Conservation (phyloP, 192 early-diverging fungal species). For the Coemansia sp. region DNA sequence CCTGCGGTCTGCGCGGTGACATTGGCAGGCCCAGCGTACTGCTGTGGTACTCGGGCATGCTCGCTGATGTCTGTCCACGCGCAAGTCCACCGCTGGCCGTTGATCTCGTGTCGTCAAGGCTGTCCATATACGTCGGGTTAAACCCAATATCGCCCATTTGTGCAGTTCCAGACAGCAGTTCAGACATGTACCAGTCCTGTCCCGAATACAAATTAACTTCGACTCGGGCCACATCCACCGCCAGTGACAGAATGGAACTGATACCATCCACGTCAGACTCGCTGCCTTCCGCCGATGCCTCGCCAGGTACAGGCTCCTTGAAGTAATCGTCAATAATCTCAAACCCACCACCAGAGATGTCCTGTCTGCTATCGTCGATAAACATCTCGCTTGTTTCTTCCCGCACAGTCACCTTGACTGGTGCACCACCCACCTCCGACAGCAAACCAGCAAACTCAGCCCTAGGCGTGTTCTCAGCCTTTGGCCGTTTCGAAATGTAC, state of each 20-base stretch:
- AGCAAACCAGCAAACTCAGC: conserved; percentile 14
- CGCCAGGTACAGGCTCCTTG: conserved; percentile 28
- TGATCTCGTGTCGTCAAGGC: conserved; percentile 19
- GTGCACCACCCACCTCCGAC: not conserved
- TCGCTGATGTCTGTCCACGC: conserved; percentile 26
- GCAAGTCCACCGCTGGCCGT: not conserved
- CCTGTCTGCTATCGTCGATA: conserved; percentile 1
- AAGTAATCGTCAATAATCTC: conserved; percentile 52
- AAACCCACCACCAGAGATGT: conserved; percentile 11
- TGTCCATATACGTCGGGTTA: conserved; percentile 45
- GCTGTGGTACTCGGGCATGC: conserved; percentile 41
- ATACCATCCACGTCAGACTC: conserved; percentile 11
- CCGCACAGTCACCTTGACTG: conserved; percentile 17
- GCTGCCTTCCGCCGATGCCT: conserved; percentile 6
- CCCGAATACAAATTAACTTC: conserved; percentile 49
- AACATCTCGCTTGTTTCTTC: conserved; percentile 10
- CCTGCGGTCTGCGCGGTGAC: conserved; percentile 14
- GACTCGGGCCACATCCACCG: conserved; percentile 38
- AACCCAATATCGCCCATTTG: conserved; percentile 21
- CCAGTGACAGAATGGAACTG: conserved; percentile 19
- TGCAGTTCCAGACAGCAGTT: conserved; percentile 5
- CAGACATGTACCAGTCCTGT: conserved; percentile 45
- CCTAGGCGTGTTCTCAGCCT: not conserved
- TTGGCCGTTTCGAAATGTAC: conserved; percentile 10
- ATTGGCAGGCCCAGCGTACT: conserved; percentile 24